phyloP scores from a whole-genome alignment of 495 filamentous ascomycete species.

The Hyaloscypha bicolor region DNA sequence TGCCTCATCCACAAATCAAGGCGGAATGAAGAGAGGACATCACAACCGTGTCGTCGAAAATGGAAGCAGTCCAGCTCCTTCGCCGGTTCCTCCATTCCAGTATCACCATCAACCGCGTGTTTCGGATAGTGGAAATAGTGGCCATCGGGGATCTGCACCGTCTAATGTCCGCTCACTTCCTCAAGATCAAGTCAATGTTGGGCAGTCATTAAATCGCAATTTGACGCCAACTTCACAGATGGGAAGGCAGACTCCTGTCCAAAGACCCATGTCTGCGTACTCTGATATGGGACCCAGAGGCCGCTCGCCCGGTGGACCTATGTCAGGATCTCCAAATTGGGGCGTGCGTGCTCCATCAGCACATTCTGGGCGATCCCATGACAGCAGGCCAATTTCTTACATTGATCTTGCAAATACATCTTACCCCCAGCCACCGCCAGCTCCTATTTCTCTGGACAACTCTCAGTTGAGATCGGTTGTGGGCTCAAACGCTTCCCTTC shows the following conservation, averaged over 20 bases:
- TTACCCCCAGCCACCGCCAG: slow-evolving; percentile 79
- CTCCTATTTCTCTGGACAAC: slow-evolving; percentile 74
- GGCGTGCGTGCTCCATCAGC: slow-evolving; percentile 59
- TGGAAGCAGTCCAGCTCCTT: not conserved
- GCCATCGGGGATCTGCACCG: slow-evolving; percentile 1
- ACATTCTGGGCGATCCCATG: slow-evolving; percentile 70
- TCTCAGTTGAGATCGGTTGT: slow-evolving; percentile 73
- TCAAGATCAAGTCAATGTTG: slow-evolving; percentile 46
- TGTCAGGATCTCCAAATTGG: slow-evolving; percentile 46
- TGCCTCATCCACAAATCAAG: slow-evolving; percentile 14
- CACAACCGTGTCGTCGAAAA: slow-evolving; percentile 25
- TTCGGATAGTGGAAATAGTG: slow-evolving; percentile 20
- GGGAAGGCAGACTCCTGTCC: slow-evolving; percentile 53
- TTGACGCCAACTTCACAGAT: slow-evolving; percentile 55
- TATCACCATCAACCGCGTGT: slow-evolving; percentile 53
- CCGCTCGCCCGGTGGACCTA: slow-evolving; percentile 56
- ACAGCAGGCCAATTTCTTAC: slow-evolving; percentile 77
- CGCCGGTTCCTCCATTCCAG: slow-evolving; percentile 52
- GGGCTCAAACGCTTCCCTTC: slow-evolving; percentile 83
- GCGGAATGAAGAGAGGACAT: slow-evolving; percentile 1
- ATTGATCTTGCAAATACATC: slow-evolving; percentile 85
- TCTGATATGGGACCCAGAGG: slow-evolving; percentile 66
- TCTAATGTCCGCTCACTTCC: slow-evolving; percentile 22
- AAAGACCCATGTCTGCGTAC: slow-evolving; percentile 71
- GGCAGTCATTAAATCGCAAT: slow-evolving; percentile 53